Conservation (phyloP, 192 early-diverging fungal species). For the Entomortierella chlamydospora region DNA sequence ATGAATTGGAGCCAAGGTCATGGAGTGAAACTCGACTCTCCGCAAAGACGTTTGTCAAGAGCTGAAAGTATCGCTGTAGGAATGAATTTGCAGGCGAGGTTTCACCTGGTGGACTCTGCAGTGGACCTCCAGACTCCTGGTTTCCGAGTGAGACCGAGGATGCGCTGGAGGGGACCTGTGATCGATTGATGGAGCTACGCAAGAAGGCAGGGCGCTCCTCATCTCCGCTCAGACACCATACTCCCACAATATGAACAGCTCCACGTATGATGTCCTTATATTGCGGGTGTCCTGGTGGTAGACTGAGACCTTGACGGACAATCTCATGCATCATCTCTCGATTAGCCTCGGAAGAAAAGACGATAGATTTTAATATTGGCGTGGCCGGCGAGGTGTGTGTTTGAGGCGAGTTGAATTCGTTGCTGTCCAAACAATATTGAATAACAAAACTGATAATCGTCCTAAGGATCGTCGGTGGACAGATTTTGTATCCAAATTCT, state of each 20-base stretch:
- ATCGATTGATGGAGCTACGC: constrained; percentile 38
- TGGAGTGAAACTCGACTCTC: constrained; percentile 43
- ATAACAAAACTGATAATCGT: constrained; percentile 75
- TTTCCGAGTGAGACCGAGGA: constrained; percentile 15
- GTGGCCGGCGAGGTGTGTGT: constrained; percentile 66
- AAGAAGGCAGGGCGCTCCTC: constrained; percentile 81
- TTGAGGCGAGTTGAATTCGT: constrained; percentile 51
- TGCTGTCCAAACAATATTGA: constrained; percentile 71
- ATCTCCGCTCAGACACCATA: constrained; percentile 73
- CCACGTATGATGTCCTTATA: constrained; percentile 75
- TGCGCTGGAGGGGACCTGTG: constrained; percentile 17
- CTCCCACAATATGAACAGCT: constrained; percentile 73
- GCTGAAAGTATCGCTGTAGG: constrained; percentile 74
- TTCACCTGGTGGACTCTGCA: constrained; percentile 9
- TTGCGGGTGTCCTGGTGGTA: constrained; percentile 65
- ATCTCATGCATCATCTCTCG: constrained; percentile 85
- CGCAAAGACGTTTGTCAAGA: constrained; percentile 71
- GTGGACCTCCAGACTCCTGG: constrained; percentile 13
- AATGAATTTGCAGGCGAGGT: constrained; percentile 58
- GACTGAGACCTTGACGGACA: constrained; percentile 73
- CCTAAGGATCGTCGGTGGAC: constrained; percentile 76
- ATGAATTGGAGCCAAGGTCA: constrained; percentile 52
- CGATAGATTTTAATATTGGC: constrained; percentile 70
- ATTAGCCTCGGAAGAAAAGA: constrained; percentile 65
- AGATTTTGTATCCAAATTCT: constrained; percentile 71